Conservation (phyloP, 2,329 filamentous ascomycete genomes). For the Botrytis fabae region DNA sequence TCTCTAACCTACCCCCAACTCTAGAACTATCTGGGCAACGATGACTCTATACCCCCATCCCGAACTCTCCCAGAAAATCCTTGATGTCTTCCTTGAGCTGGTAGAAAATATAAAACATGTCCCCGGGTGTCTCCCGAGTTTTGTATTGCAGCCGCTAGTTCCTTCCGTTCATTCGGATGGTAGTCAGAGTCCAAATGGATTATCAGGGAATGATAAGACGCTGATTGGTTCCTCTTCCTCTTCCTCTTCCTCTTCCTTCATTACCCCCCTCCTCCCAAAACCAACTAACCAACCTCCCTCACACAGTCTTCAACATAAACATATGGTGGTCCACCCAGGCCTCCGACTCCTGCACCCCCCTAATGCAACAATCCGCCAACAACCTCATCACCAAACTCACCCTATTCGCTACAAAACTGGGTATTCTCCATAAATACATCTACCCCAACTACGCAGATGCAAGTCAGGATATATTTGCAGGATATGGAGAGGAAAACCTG, state of each 20-base stretch:
- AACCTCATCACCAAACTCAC: not conserved
- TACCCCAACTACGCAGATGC: not conserved
- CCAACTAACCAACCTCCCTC: not conserved
- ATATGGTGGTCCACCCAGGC: not conserved
- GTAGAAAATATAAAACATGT: not conserved
- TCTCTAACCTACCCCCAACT: not conserved
- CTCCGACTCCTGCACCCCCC: not conserved
- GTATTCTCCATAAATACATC: not conserved
- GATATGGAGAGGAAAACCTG: not conserved
- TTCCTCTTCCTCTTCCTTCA: not conserved
- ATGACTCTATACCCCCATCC: not conserved
- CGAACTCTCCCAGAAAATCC: not conserved
- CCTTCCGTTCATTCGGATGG: not conserved
- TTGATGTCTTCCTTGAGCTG: not conserved
- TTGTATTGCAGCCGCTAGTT: not conserved
- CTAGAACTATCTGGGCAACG: not conserved
- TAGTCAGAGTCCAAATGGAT: not conserved
- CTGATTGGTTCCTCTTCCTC: not conserved
- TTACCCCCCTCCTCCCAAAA: no score
- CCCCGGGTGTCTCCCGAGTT: not conserved
- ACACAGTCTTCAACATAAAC: not conserved
- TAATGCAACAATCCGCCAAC: not conserved
- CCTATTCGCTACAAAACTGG: not conserved
- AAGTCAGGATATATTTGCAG: not conserved
- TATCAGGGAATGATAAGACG: not conserved